Percentiles rank a stretch among this genome's conserved stretches.
phyloP scores from a whole-genome alignment of 805 yeast species.

The Zygoascus ofunaensis region DNA sequence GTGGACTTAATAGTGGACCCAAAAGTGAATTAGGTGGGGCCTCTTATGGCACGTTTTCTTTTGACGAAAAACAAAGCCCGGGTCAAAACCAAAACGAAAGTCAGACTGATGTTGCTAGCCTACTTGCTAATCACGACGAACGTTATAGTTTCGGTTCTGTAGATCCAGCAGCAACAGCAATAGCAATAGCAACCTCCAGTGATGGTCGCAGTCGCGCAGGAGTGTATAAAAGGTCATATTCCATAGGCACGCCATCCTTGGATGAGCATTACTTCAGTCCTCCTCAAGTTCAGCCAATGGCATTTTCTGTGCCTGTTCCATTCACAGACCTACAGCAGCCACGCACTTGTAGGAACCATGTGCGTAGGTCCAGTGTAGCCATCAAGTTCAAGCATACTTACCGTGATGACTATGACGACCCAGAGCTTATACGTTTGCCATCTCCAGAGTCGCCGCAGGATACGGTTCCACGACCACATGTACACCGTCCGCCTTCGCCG shows the following conservation, averaged over 20 bases:
- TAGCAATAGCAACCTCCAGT: too few relatives aligned
- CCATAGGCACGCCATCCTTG: not conserved
- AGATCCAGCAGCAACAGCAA: too few relatives aligned
- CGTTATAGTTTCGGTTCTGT: too few relatives aligned
- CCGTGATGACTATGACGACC: conserved; percentile 3
- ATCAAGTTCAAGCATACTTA: conserved; percentile 16
- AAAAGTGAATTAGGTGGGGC: too few relatives aligned
- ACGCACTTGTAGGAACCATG: conserved; percentile 25
- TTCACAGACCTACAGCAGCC: conserved; percentile 3
- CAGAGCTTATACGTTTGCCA: conserved; percentile 1
- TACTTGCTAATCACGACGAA: too few relatives aligned
- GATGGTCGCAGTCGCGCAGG: too few relatives aligned
- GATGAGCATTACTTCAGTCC: not conserved
- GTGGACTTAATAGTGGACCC: too few relatives aligned
- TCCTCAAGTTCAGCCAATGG: not conserved
- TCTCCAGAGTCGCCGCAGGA: not conserved
- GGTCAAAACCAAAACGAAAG: too few relatives aligned
- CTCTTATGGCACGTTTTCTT: too few relatives aligned
- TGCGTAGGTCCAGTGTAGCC: conserved; percentile 23
- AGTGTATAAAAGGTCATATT: not conserved
- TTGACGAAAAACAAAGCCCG: too few relatives aligned
- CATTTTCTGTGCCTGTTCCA: not conserved
- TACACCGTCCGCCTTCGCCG: conserved; percentile 26
- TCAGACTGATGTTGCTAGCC: too few relatives aligned
- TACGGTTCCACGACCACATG: not conserved